Conservation (phyloP, 108 stramenopile genomes). For the Cyclotella kingstonii region DNA sequence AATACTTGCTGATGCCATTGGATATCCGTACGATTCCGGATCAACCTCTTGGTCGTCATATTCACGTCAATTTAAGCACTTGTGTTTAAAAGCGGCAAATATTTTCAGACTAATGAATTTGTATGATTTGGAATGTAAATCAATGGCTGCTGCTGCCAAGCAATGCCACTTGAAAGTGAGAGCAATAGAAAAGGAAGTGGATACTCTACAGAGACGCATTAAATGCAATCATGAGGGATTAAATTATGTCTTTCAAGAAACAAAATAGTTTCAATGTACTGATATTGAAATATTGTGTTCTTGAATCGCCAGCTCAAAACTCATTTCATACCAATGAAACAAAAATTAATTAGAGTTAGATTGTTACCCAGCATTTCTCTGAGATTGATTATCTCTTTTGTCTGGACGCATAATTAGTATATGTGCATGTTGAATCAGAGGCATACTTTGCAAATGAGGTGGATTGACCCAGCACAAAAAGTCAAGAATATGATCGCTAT, state of each 20-base stretch:
- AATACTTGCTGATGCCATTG: constrained; percentile 23
- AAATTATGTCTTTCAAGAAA: no score
- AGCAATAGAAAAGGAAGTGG: not conserved
- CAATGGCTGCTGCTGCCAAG: not conserved
- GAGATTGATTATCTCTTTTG: not conserved
- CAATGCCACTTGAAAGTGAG: no score
- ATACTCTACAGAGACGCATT: not conserved
- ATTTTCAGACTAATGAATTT: constrained; percentile 3
- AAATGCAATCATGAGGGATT: no score
- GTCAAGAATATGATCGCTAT: constrained; percentile 8
- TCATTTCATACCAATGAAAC: no score
- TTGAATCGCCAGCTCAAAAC: no score
- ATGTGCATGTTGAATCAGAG: constrained; percentile 44
- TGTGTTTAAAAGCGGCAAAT: constrained; percentile 10
- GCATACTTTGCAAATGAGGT: constrained; percentile 47
- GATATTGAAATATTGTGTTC: no score
- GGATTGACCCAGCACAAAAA: constrained; percentile 44
- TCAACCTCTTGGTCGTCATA: not conserved
- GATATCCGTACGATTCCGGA: not conserved
- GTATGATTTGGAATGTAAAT: not conserved
- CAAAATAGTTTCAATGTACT: no score
- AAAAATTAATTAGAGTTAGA: no score
- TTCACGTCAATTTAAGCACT: not conserved
- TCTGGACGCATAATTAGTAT: constrained; percentile 28
- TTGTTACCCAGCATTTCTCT: no score